A percentile compares a stretch with the other conserved stretches of the same genome.
Evolutionary conservation across 2,329 filamentous ascomycete genomes (phyloP).

Genomic region (Xylariomycetidae sp.): DNA sequence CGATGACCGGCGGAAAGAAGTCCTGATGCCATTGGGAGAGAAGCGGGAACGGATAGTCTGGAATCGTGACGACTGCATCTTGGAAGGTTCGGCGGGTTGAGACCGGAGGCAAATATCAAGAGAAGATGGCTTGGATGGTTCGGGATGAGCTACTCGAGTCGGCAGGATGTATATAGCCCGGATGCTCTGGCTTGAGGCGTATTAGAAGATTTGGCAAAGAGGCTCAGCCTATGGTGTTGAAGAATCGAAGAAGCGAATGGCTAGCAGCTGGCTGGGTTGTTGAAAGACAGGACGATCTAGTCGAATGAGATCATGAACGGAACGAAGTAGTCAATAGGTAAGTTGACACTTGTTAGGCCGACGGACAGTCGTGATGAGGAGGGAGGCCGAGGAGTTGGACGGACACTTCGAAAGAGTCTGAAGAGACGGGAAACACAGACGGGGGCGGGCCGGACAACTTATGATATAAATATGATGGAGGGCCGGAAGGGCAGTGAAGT

Average conservation of each 20-base stretch:
- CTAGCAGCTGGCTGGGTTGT: constrained; percentile 13
- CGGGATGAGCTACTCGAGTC: too few relatives aligned
- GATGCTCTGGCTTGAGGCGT: constrained; percentile 3
- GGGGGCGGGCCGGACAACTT: too few relatives aligned
- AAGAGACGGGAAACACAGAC: too few relatives aligned
- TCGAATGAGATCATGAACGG: constrained; percentile 4
- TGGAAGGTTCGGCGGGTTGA: constrained; percentile 18
- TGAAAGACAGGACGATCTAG: constrained; percentile 28
- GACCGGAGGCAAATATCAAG: too few relatives aligned
- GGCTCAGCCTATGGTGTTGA: constrained; percentile 27
- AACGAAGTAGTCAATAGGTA: neutral
- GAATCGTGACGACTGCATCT: constrained; percentile 46
- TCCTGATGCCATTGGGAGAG: constrained; percentile 43
- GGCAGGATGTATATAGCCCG: too few relatives aligned
- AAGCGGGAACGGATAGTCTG: constrained; percentile 47
- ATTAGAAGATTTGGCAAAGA: constrained; percentile 12
- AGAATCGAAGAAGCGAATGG: constrained; percentile 25
- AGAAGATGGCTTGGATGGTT: too few relatives aligned
- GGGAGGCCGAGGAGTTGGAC: constrained; percentile 1
- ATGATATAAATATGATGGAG: too few relatives aligned
- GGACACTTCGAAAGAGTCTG: too few relatives aligned
- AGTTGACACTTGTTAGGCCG: neutral
- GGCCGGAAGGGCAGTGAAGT: too few relatives aligned
- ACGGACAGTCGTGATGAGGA: neutral
- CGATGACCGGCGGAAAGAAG: constrained; percentile 48